phyloP scores from a whole-genome alignment of 2,329 filamentous ascomycete genomes.

The Penicillium sp. region DNA sequence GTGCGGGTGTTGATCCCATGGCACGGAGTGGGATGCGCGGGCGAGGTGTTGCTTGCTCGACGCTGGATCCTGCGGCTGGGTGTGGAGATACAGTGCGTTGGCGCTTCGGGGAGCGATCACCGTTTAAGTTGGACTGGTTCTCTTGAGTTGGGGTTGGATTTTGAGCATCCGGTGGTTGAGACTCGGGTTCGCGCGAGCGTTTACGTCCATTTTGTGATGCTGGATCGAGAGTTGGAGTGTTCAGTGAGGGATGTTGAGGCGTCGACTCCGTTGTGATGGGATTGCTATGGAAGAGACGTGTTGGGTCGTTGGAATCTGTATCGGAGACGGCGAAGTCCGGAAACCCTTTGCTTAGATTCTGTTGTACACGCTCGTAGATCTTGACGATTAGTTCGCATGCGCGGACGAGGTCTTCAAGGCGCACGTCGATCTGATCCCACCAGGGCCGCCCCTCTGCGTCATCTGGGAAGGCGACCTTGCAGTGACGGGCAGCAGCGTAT shows the following conservation, averaged over 20 bases:
- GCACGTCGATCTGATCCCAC: constrained; percentile 76
- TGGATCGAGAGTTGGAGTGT: constrained; percentile 18
- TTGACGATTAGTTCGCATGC: constrained; percentile 71
- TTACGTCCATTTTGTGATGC: constrained; percentile 33
- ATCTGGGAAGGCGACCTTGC: constrained; percentile 63
- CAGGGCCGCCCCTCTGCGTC: constrained; percentile 71
- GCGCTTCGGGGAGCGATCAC: constrained; percentile 35
- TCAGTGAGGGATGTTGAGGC: constrained; percentile 27
- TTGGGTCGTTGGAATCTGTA: constrained; percentile 21
- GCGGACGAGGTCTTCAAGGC: constrained; percentile 61
- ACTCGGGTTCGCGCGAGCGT: constrained; percentile 37
- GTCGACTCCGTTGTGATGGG: constrained; percentile 35
- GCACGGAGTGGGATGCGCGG: constrained; percentile 18
- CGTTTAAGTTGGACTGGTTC: constrained; percentile 13
- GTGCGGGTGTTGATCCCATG: constrained; percentile 5
- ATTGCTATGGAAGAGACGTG: constrained; percentile 27
- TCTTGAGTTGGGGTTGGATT: constrained; percentile 5
- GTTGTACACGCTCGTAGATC: constrained; percentile 44
- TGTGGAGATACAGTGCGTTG: constrained; percentile 28
- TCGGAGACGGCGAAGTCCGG: constrained; percentile 24
- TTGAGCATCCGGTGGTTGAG: constrained; percentile 9
- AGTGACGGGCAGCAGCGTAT: constrained; percentile 77
- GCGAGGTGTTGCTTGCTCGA: constrained; percentile 9
- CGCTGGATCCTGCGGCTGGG: constrained; percentile 1
- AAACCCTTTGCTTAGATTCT: constrained; percentile 42